Conservation (phyloP, 768 basidiomycete genomes). For the Rhizopogon vulgaris region DNA sequence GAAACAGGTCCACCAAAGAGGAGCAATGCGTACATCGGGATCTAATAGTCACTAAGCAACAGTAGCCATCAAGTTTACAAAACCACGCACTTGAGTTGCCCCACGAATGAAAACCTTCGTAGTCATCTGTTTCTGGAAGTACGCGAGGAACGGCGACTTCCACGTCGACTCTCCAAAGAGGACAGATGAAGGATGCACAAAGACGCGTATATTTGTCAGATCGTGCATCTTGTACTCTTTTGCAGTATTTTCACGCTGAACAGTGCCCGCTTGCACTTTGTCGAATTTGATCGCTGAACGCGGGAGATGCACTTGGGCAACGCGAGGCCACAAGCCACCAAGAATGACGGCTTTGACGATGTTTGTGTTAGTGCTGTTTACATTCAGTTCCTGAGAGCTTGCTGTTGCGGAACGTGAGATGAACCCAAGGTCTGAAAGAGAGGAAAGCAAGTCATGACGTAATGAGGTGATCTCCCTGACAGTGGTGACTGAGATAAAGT, state of each 20-base stretch:
- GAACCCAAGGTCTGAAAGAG: slow-evolving; percentile 68
- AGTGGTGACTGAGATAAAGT: slow-evolving; percentile 73
- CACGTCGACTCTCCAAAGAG: slow-evolving; percentile 69
- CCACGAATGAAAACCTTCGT: slow-evolving; percentile 83
- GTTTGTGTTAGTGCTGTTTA: slow-evolving; percentile 59
- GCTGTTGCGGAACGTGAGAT: slow-evolving; percentile 43
- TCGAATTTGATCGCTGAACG: slow-evolving; percentile 75
- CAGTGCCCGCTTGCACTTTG: slow-evolving; percentile 74
- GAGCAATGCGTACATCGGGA: slow-evolving; percentile 83
- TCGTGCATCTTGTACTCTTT: slow-evolving; percentile 83
- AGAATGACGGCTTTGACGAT: slow-evolving; percentile 81
- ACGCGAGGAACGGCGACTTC: slow-evolving; percentile 75
- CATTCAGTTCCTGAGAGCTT: slow-evolving; percentile 48
- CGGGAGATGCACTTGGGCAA: slow-evolving; percentile 73
- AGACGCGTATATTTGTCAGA: slow-evolving; percentile 54
- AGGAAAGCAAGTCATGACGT: slow-evolving; percentile 68
- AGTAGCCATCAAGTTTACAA: neutral
- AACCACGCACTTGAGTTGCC: slow-evolving; percentile 68
- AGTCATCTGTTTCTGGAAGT: slow-evolving; percentile 78
- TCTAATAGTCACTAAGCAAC: slow-evolving; percentile 31
- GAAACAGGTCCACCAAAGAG: slow-evolving; percentile 78
- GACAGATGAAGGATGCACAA: slow-evolving; percentile 78
- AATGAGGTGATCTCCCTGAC: slow-evolving; percentile 75
- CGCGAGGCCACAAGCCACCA: slow-evolving; percentile 82
- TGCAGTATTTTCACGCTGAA: slow-evolving; percentile 80